Conservation (phyloP, 129 eudicot genomes). For the Cynara cardunculus region DNA sequence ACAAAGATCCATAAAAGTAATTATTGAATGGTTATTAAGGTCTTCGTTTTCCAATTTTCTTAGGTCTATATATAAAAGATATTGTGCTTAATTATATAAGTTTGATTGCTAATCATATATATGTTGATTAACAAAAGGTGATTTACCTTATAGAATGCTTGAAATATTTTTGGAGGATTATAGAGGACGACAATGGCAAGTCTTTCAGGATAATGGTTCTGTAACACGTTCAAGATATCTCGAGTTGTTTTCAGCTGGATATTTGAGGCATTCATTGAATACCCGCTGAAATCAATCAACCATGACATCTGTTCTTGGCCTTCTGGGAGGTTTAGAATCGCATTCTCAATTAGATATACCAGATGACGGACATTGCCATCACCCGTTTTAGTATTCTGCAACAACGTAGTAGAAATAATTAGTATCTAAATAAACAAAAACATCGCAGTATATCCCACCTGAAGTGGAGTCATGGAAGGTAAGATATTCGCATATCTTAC, state of each 20-base stretch:
- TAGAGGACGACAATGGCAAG: constrained; percentile 66
- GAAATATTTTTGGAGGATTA: constrained; percentile 68
- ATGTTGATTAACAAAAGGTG: background rate
- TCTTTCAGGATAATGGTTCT: constrained; percentile 86
- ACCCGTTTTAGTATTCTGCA: constrained; percentile 59
- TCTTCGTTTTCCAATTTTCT: too few relatives aligned
- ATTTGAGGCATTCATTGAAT: constrained; percentile 54
- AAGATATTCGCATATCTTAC: too few relatives aligned
- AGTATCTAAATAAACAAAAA: background rate
- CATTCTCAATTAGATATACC: constrained; percentile 72
- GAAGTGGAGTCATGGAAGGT: background rate
- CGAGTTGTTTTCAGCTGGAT: constrained; percentile 59
- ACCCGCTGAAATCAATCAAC: constrained; percentile 84
- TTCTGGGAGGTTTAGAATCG: constrained; percentile 77
- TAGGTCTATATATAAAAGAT: too few relatives aligned
- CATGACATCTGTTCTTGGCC: constrained; percentile 91
- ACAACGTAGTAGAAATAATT: background rate
- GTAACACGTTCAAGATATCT: constrained; percentile 65
- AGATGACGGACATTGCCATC: constrained; percentile 86
- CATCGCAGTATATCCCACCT: background rate
- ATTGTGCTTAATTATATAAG: too few relatives aligned
- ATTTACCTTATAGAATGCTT: constrained; percentile 70
- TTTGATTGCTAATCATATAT: background rate
- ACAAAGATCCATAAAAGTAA: too few relatives aligned
- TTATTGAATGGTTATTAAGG: too few relatives aligned